Conservation (phyloP, 352 stramenopile genomes). For the Globisporangium echinulatum region DNA sequence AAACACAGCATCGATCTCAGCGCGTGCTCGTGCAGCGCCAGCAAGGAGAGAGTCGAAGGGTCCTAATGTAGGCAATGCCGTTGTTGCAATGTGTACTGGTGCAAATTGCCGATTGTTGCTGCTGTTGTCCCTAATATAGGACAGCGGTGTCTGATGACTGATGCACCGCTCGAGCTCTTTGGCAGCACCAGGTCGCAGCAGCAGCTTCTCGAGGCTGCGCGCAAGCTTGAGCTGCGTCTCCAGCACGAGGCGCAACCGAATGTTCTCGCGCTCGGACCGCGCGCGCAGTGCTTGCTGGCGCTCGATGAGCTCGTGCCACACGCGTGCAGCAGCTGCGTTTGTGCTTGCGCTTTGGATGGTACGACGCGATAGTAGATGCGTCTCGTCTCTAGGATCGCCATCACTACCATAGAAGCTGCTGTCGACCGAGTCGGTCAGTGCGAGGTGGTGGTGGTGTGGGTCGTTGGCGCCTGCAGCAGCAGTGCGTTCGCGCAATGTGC, state of each 20-base stretch:
- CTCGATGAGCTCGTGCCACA: constrained; percentile 5
- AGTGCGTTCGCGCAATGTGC: not conserved
- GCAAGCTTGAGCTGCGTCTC: constrained; percentile 26
- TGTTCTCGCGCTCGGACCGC: constrained; percentile 35
- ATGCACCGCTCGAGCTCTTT: constrained; percentile 3
- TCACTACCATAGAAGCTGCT: not conserved
- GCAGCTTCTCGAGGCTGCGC: constrained; percentile 32
- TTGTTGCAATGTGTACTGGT: not conserved
- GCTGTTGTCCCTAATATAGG: not conserved
- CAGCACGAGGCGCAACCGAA: constrained; percentile 5
- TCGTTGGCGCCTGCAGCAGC: not conserved
- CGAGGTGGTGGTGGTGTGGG: not conserved
- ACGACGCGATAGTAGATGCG: too few species aligned
- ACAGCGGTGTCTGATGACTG: not conserved
- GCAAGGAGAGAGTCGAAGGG: constrained; percentile 19
- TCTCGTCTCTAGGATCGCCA: too few species aligned
- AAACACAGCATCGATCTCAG: constrained; percentile 20
- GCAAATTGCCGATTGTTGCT: too few species aligned
- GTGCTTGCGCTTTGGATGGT: not conserved
- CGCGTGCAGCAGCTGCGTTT: not conserved
- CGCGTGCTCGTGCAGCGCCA: constrained; percentile 18
- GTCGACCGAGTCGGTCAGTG: not conserved
- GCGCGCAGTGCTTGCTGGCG: constrained; percentile 1
- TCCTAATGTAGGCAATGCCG: not conserved
- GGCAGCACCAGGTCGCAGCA: constrained; percentile 26